phyloP scores from a whole-genome alignment of 2,329 filamentous ascomycete species.

The Hirsutella minnesotensis region DNA sequence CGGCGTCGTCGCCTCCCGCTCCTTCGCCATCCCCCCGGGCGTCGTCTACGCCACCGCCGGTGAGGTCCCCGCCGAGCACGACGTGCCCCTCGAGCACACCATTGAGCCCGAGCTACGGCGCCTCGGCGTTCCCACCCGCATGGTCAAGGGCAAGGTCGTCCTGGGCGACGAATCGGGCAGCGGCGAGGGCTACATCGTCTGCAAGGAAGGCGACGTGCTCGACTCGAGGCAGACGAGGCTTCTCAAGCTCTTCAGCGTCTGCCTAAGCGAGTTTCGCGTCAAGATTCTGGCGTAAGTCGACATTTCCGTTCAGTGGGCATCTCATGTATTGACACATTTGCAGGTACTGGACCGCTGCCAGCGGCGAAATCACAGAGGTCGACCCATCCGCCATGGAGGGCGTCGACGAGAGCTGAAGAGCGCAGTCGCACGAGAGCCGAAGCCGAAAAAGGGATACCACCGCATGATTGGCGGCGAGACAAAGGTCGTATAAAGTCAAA shows the following conservation, averaged over 20 bases:
- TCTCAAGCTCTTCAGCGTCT: constrained; percentile 86
- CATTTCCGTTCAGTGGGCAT: background rate
- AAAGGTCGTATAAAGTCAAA: no score
- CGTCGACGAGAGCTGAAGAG: constrained; percentile 13
- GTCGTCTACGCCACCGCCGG: constrained; percentile 70
- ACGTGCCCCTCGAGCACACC: constrained; percentile 77
- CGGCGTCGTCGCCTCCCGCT: constrained; percentile 61
- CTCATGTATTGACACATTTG: background rate
- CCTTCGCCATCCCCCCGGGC: constrained; percentile 74
- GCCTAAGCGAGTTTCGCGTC: constrained; percentile 82
- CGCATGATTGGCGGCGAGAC: no score
- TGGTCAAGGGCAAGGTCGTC: constrained; percentile 80
- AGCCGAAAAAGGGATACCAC: constrained; percentile 1
- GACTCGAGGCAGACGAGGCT: constrained; percentile 88
- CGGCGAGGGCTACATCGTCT: constrained; percentile 58
- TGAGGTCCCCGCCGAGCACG: constrained; percentile 66
- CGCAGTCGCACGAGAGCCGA: background rate
- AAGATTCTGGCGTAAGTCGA: constrained; percentile 56
- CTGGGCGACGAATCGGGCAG: constrained; percentile 47
- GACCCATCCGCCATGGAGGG: constrained; percentile 27
- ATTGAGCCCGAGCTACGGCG: constrained; percentile 84
- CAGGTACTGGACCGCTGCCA: constrained; percentile 52
- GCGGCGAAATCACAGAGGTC: constrained; percentile 45
- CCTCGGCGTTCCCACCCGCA: constrained; percentile 77
- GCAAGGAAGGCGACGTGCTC: constrained; percentile 71